Base-by-base conservation (phyloP, 345 rosid genomes). In the Acer campestre region DNA sequence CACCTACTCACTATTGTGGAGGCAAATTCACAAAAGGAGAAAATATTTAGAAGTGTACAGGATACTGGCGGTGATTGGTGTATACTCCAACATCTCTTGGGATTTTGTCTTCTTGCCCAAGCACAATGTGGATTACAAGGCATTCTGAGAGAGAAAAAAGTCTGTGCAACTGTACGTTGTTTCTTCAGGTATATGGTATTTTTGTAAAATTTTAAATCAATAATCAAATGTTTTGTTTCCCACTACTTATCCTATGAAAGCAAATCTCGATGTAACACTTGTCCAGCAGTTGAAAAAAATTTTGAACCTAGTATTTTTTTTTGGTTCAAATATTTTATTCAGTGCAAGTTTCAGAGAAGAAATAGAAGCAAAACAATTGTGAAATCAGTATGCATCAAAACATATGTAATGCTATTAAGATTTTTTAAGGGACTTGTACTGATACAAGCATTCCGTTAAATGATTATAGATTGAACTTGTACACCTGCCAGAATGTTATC, bases 61-160 rank as follows among this genome's bases (percentile, higher is more conserved):
- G 93, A 88, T 77, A 63, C 71, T 73, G 85, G 83, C 53, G 93
- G 94, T 78, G 89, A 91, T 77, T 96, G 98, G 99, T 91, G 91
- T 71, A 75, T 91, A 40, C 93, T 91, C 81, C 97, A 96, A 79
- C 98, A 96, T 89, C 95, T 94, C 76, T 82, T 90, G 74, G 99
- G 98, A 79, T 92, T 93, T 78, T 92, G 97, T 90, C 82, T 91
- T 83, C 95, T 96, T 77, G 91, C 89, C 77, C 97, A 96, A 86
- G 91, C 93, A 46, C 91, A 84, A 58, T 86, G 83, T 80, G 88
- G 86, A 64, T 85, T 85, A 44, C 87, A 88, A 76, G 90, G 94
- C 74, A 49, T 78, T 71, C 44, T 77, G 84, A 91, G 85, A 85
- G 98, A 93, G 80, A 89, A 63, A 77, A 96, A 96, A 90, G 87